Evolutionary conservation across 2,329 filamentous ascomycete species (phyloP), one percentile per base, ranked within the genome.

Genomic region (Pseudogymnoascus sp.): DNA sequence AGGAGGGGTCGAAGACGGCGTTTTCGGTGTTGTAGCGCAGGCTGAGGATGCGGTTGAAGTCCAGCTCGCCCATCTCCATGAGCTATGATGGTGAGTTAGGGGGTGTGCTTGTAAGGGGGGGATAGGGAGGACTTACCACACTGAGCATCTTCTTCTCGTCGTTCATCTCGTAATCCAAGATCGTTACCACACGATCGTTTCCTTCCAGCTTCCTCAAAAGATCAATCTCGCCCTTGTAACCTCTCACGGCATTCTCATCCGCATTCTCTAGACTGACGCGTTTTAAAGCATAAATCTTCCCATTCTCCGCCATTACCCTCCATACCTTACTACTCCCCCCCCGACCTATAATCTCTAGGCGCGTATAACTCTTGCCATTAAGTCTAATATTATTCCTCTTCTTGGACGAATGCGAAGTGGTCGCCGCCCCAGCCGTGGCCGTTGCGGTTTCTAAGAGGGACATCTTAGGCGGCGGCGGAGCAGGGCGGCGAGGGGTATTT

Each of bases 51-150:
- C 88, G 91, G 72, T 95, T 90, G 70, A 99, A 83, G 74, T 99
- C 94, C 21, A 93, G 85, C 76, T 99, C 94, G 67, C 94, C 94
- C 73, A 96, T 90, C 77, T 99, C 94, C 92, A 99, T 96, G 64
- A 99, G 85, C 89, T 92, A 67, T 52, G 59, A 23, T 35, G 55
- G 16, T 26, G 60, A 6, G 37, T 23, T 41, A 29, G 12, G 1
- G n/a, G 10, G n/a, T 59, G 7, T 23, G 6, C 14, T 38, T 8
- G 19, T 6, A 16, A 41, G 2, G 14, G 12, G 37, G 41, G 26
- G 35, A 11, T 12, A 37, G 52, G 55, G 60, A 19, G 33, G 16
- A 82, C 87, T 77, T 79, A 91, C 89, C 73, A 99, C 84, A 71
- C 87, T 93, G 63, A 99, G 84, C 66, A 89, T 85, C 68, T 95